Percentiles rank a stretch among this genome's conserved stretches.
These are phyloP conservation scores for Ramichloridium luteum DNA, from an alignment of 2,329 filamentous ascomycete species.

Conservation along the genomic window DNA sequence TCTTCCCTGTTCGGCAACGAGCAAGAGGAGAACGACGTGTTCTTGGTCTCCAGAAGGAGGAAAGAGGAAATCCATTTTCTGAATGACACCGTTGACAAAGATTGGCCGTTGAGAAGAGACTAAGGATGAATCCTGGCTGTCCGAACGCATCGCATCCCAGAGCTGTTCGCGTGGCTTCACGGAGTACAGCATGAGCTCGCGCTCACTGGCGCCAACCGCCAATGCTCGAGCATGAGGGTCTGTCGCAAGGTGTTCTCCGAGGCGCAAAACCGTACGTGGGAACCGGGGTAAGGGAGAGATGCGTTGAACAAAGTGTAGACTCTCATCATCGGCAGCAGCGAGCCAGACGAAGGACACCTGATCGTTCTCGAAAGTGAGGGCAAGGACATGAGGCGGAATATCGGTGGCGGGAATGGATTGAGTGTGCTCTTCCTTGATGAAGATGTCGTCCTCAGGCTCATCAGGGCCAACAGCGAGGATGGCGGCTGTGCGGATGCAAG, in stretches of 20 bases:
- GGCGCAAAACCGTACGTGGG: conserved; percentile 37
- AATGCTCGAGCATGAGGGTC: conserved; percentile 57
- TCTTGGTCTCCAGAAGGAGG: conserved; percentile 53
- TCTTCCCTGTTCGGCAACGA: conserved; percentile 34
- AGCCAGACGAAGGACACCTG: conserved; percentile 69
- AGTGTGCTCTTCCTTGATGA: conserved; percentile 16
- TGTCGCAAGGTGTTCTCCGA: conserved; percentile 58
- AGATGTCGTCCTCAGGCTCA: conserved; percentile 27
- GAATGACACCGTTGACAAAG: conserved; percentile 56
- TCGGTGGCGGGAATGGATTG: conserved; percentile 1
- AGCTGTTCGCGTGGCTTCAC: conserved; percentile 45
- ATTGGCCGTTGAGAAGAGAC: conserved; percentile 42
- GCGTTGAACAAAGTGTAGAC: conserved; percentile 49
- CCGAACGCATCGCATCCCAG: conserved; percentile 38
- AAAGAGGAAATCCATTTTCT: conserved; percentile 77
- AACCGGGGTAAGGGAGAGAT: conserved; percentile 48
- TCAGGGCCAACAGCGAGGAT: conserved; percentile 46
- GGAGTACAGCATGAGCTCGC: conserved; percentile 59
- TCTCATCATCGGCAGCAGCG: conserved; percentile 31
- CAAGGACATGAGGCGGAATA: conserved; percentile 66
- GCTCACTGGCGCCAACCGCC: conserved; percentile 59
- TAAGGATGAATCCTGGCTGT: conserved; percentile 40
- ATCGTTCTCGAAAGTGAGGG: conserved; percentile 62
- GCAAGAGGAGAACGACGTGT: conserved; percentile 64
- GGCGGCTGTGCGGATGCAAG: conserved; percentile 64